Conservation (phyloP, 2,329 filamentous ascomycete species). For the Colletotrichum navitas region DNA sequence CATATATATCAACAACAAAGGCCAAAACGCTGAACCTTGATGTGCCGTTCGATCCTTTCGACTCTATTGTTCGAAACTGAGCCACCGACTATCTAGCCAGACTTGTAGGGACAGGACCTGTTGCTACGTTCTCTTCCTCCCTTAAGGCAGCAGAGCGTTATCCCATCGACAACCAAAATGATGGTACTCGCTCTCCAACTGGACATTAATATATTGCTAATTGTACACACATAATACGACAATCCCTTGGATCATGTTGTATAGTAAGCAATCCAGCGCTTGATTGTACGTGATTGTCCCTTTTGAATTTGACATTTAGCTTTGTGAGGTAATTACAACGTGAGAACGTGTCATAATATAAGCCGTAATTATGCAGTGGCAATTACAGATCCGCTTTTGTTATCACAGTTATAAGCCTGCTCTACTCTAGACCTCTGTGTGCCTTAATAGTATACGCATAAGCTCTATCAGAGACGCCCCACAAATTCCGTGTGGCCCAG, state of each 20-base stretch:
- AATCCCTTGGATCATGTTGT: not conserved
- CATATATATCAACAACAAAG: not conserved
- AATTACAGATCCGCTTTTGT: too few species aligned
- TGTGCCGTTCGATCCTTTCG: not conserved
- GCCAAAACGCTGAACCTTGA: not conserved
- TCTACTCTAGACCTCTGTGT: too few species aligned
- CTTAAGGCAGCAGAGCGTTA: not conserved
- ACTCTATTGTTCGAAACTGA: not conserved
- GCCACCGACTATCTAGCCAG: not conserved
- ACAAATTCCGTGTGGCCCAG: too few species aligned
- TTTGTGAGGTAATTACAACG: not conserved
- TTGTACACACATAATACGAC: not conserved
- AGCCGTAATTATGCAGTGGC: too few species aligned
- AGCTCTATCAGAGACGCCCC: too few species aligned
- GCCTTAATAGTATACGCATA: too few species aligned
- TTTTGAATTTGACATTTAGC: not conserved
- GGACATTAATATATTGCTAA: not conserved
- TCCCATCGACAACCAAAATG: not conserved
- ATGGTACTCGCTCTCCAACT: too few species aligned
- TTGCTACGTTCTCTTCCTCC: not conserved
- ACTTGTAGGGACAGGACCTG: not conserved
- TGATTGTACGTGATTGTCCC: not conserved
- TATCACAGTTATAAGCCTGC: too few species aligned
- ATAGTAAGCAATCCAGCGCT: too few species aligned
- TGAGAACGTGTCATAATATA: too few species aligned